These are phyloP conservation scores for Fusarium citri DNA, from an alignment of 2,329 filamentous ascomycete genomes.

Conservation along the genomic window DNA sequence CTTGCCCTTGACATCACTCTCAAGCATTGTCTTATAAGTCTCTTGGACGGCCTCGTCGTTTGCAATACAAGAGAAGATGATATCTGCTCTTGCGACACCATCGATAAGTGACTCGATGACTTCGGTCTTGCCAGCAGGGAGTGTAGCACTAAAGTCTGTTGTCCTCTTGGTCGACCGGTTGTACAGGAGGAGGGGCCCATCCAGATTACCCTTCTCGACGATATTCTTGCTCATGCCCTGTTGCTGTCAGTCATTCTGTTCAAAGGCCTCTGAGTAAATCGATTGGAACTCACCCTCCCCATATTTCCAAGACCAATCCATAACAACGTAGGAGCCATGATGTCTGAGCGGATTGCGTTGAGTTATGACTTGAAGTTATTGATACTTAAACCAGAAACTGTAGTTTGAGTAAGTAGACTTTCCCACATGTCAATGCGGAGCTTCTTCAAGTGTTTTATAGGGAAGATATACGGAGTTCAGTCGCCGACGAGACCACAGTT, in stretches of 20 bases:
- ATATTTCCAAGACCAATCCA: conserved; percentile 92
- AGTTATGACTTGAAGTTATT: background rate
- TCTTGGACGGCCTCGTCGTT: conserved; percentile 79
- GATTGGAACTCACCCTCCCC: conserved; percentile 71
- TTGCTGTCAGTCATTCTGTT: background rate
- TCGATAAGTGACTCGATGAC: conserved; percentile 73
- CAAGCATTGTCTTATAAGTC: conserved; percentile 68
- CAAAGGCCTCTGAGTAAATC: background rate
- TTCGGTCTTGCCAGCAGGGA: conserved; percentile 71
- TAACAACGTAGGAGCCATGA: conserved; percentile 71
- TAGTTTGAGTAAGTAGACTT: background rate
- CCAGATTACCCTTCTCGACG: conserved; percentile 78
- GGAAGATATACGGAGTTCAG: conserved; percentile 5
- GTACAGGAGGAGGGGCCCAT: conserved; percentile 79
- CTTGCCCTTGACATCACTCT: conserved; percentile 71
- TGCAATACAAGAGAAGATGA: conserved; percentile 85
- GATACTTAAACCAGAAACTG: background rate
- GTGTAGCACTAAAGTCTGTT: conserved; percentile 69
- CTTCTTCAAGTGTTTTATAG: background rate
- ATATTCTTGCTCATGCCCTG: conserved; percentile 89
- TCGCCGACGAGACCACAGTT: background rate
- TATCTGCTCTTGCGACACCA: conserved; percentile 74
- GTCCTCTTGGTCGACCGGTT: conserved; percentile 80
- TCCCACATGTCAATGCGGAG: background rate
- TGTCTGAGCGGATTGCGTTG: background rate